A percentile compares a stretch with the other conserved stretches of the same genome.
Conservation (phyloP, 208 protist species). For the Leishmania aethiopica region DNA sequence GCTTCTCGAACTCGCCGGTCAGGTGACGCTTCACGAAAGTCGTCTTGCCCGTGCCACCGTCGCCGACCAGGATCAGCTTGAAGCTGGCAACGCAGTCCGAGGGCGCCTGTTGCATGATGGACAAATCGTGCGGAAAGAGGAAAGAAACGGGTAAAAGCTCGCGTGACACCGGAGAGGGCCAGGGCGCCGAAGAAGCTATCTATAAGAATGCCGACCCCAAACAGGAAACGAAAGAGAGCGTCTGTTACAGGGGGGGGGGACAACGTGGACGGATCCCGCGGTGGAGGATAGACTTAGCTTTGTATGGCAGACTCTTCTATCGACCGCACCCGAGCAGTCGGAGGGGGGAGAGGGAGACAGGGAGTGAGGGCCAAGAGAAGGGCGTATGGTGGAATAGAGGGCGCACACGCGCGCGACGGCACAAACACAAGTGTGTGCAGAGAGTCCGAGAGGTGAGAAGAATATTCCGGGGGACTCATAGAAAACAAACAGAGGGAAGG, state of each 20-base stretch:
- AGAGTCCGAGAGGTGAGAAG: not conserved
- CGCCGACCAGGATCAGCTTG: conserved; percentile 99
- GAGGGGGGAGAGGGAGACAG: not conserved
- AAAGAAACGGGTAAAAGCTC: not conserved
- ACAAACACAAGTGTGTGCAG: not conserved
- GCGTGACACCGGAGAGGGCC: not conserved
- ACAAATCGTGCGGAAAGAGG: not conserved
- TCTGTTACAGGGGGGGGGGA: not conserved
- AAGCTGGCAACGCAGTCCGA: conserved; percentile 90
- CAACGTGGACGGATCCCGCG: not conserved
- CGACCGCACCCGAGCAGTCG: not conserved
- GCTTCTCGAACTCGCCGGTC: conserved; percentile 99
- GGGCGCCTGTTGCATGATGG: conserved; percentile 38
- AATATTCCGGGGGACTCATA: not conserved
- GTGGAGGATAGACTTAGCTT: not conserved
- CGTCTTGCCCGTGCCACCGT: conserved; percentile 99
- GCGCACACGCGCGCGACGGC: not conserved
- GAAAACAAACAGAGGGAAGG: not conserved
- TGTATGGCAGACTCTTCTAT: not conserved
- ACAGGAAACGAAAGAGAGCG: not conserved
- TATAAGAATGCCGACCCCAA: not conserved
- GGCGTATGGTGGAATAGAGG: not conserved
- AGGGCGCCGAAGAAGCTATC: not conserved
- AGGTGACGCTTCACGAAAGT: conserved; percentile 99
- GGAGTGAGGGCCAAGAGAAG: not conserved